These are phyloP conservation scores for Xylariaceae sp. DNA, from an alignment of 2,329 filamentous ascomycete genomes.

Conservation along the genomic window DNA sequence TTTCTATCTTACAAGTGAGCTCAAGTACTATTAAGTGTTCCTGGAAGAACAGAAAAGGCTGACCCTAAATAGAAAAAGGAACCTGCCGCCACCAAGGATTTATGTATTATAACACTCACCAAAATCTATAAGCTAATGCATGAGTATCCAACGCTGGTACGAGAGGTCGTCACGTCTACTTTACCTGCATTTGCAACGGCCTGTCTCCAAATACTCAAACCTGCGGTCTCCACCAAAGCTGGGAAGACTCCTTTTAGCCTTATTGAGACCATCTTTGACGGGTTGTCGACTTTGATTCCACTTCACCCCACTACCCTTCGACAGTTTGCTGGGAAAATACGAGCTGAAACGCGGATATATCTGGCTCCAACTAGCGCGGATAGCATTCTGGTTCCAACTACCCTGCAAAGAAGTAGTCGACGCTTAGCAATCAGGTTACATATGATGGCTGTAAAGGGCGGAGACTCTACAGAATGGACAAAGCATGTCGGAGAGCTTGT, in stretches of 20 bases:
- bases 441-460: slow-evolving; percentile 81
- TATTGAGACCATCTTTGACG: slow-evolving; percentile 71
- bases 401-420: slow-evolving; percentile 63
- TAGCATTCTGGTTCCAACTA: slow-evolving; percentile 52
- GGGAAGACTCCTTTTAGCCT: slow-evolving; percentile 54
- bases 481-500: slow-evolving; percentile 68
- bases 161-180: slow-evolving; percentile 86
- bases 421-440: slow-evolving; percentile 74
- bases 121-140: slow-evolving; percentile 85
- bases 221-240: slow-evolving; percentile 46
- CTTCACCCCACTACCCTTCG: slow-evolving; percentile 84
- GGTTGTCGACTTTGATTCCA: slow-evolving; percentile 75
- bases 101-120: slow-evolving; percentile 77
- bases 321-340: slow-evolving; percentile 73
- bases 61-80: slow-evolving; percentile 70
- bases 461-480: slow-evolving; percentile 78
- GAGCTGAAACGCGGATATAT: slow-evolving; percentile 62
- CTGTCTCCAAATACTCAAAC: slow-evolving; percentile 70
- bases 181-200: slow-evolving; percentile 75
- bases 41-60: not conserved
- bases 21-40: not conserved
- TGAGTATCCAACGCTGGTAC: slow-evolving; percentile 79
- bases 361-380: slow-evolving; percentile 69
- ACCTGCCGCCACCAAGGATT: slow-evolving; percentile 73
- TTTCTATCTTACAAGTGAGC: slow-evolving; percentile 73